These are phyloP conservation scores for Rusavskia elegans DNA, from an alignment of 495 filamentous ascomycete species.

Conservation along the genomic window DNA sequence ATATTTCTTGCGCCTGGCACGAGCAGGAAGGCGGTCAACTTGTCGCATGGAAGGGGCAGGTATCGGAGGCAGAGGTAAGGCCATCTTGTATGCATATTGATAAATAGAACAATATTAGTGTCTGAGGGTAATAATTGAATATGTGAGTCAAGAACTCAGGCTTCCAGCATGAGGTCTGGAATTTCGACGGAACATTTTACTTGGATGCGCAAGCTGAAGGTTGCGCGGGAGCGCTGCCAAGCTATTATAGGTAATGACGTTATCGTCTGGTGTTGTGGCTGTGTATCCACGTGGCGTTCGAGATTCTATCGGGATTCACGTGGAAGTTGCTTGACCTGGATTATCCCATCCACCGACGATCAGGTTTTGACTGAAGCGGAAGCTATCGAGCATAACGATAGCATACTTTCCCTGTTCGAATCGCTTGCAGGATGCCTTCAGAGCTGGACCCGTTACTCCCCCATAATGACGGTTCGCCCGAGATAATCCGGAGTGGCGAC, in stretches of 20 bases:
- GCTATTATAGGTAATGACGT: too few species aligned
- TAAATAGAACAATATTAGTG: neutral
- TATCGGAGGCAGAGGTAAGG: constrained; percentile 5
- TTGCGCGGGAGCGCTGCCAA: too few species aligned
- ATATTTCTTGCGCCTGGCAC: constrained; percentile 5
- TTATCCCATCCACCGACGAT: too few species aligned
- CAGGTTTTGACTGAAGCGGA: too few species aligned
- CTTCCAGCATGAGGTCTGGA: too few species aligned
- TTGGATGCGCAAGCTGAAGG: too few species aligned
- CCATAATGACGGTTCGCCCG: constrained; percentile 6
- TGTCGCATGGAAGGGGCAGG: constrained; percentile 6
- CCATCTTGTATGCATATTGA: constrained; percentile 11
- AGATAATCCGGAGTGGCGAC: constrained; percentile 12
- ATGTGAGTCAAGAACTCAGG: too few species aligned
- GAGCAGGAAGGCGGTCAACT: constrained; percentile 1
- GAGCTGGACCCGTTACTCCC: constrained; percentile 13
- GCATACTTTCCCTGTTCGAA: neutral
- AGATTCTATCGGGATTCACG: too few species aligned
- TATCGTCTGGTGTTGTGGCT: neutral
- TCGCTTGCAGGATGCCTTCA: constrained; percentile 5
- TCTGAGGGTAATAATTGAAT: neutral
- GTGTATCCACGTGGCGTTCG: neutral
- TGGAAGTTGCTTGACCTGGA: too few species aligned
- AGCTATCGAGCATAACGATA: neutral
- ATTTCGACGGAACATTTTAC: too few species aligned